Percentiles rank a stretch among this genome's conserved stretches.
Conservation (phyloP, 75 land plant species). For the Pinus tabuliformis region DNA sequence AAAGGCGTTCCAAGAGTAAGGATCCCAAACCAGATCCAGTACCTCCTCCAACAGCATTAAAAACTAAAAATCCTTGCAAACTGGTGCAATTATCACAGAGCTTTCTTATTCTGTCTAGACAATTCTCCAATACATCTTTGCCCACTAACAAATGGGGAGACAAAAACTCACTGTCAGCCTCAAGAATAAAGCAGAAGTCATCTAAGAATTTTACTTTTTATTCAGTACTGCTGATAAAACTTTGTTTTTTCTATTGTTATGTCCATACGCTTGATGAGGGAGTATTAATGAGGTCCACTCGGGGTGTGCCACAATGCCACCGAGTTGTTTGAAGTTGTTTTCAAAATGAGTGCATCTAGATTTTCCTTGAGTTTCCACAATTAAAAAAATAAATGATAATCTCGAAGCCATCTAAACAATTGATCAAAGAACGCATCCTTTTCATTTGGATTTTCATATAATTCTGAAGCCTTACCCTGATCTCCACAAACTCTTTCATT, state of each 20-base stretch:
- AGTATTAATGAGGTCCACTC: too few species aligned
- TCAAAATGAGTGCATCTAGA: too few species aligned
- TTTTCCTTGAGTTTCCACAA: too few species aligned
- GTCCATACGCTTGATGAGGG: too few species aligned
- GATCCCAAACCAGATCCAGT: slow-evolving; percentile 44
- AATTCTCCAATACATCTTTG: slow-evolving; percentile 35
- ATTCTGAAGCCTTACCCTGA: background rate
- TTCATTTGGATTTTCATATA: background rate
- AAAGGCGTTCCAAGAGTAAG: slow-evolving; percentile 28
- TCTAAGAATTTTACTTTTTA: background rate
- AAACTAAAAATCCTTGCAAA: slow-evolving; percentile 36
- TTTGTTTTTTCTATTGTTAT: too few species aligned
- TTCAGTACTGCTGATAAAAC: too few species aligned
- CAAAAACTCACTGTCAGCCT: background rate
- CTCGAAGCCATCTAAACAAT: background rate
- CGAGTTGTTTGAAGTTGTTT: too few species aligned
- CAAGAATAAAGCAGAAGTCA: background rate
- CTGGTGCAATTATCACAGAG: slow-evolving; percentile 38
- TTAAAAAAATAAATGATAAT: too few species aligned
- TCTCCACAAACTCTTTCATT: background rate
- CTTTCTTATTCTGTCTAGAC: slow-evolving; percentile 36
- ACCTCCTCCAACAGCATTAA: slow-evolving; percentile 36
- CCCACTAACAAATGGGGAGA: slow-evolving; percentile 20
- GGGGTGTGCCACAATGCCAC: too few species aligned
- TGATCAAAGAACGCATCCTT: background rate